Conservation (phyloP, 148 eudicot genomes). For the Vaccinium macrocarpon region DNA sequence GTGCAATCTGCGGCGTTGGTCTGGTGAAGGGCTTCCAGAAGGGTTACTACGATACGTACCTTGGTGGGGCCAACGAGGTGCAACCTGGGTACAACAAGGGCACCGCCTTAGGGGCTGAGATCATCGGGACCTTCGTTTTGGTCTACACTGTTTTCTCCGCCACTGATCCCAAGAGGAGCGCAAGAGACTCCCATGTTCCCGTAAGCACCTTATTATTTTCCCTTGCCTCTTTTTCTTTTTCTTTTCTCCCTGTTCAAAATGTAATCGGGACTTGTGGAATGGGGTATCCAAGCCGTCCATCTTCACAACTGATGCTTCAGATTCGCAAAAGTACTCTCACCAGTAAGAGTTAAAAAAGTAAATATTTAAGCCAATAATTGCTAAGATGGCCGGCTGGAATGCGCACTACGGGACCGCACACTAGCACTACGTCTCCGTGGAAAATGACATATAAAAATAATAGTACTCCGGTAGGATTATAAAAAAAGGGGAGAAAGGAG, state of each 20-base stretch:
- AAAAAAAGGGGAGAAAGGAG: not conserved
- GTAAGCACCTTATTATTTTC: constrained; percentile 30
- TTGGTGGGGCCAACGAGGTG: constrained; percentile 65
- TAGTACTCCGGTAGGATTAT: not conserved
- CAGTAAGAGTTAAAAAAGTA: too few species aligned
- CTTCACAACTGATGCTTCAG: too few species aligned
- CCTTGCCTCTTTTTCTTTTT: not conserved
- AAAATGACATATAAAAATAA: too few species aligned
- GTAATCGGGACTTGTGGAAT: too few species aligned
- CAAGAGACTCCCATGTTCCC: constrained; percentile 77
- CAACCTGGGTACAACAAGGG: constrained; percentile 59
- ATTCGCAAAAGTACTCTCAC: too few species aligned
- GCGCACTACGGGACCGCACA: too few species aligned
- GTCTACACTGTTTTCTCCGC: constrained; percentile 77
- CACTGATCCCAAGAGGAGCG: constrained; percentile 68
- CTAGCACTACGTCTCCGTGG: too few species aligned
- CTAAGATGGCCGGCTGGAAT: too few species aligned
- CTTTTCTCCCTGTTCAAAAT: too few species aligned
- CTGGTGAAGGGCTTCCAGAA: constrained; percentile 63
- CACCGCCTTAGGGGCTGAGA: constrained; percentile 67
- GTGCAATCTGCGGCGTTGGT: constrained; percentile 75
- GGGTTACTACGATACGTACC: constrained; percentile 41
- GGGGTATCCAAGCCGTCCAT: too few species aligned
- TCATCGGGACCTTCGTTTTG: constrained; percentile 69
- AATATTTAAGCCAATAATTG: too few species aligned